Evolutionary conservation across 2,329 filamentous ascomycete species (phyloP), one percentile per base, ranked within the genome.

Genomic region (Arachnomyces sp.): DNA sequence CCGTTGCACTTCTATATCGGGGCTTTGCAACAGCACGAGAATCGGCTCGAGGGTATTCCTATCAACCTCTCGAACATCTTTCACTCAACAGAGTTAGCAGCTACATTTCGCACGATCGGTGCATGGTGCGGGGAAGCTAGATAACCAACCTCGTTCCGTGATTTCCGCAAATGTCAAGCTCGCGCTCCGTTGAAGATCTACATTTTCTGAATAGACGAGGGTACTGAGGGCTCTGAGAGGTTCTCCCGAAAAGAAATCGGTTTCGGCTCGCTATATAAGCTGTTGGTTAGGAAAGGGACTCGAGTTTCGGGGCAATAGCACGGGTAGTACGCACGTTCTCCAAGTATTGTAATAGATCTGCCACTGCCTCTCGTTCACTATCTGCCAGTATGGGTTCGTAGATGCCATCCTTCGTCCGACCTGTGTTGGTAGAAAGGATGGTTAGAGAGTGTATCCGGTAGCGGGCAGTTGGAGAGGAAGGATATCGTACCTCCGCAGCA

Each of bases 91-190:
- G 7, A 40, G 37, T 36, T 33, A 41, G 31, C 16, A n/a, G 42
- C 57, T 40, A 54, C 49, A 18, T 31, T n/a, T n/a, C n/a, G n/a
- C n/a, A n/a, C n/a, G n/a, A n/a, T n/a, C n/a, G n/a, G n/a, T n/a
- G n/a, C n/a, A 39, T 44, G 39, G 38, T 30, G 44, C 43, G 38
- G 40, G 29, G 11, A 31, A 29, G 14, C 33, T 38, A 28, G 33
- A 16, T 31, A 33, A 52, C 62, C 39, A 52, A 95, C 92, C 90
- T 86, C 90, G 72, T 67, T 98, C 92, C 30, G 92, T 98, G 52
- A 98, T 98, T 64, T 98, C 92, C 45, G 92, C 92, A 73, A 98
- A 98, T 2, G 92, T 98, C 64, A 98, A 77, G 63, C 90, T 96
- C 39, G 92, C 92, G 68, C 92, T 96, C 50, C 92, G 79, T 69